Evolutionary conservation across 495 filamentous ascomycete species (phyloP).

Genomic region (Collariella sp.): DNA sequence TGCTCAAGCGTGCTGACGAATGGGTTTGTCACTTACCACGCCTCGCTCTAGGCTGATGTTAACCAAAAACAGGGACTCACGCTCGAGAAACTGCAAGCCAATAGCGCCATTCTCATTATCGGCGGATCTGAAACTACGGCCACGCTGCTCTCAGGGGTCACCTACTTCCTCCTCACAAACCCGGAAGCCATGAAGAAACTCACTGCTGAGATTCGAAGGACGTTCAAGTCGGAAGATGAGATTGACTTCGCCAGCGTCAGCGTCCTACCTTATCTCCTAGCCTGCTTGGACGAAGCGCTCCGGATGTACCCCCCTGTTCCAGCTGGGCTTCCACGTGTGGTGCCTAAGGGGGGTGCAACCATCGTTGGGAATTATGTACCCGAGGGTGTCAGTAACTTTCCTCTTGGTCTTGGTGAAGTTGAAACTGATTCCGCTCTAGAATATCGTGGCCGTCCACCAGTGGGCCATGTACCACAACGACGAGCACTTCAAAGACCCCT

Average conservation of each 20-base stretch:
- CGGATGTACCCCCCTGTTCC: slow-evolving; percentile 52
- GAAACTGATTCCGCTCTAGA: slow-evolving; percentile 28
- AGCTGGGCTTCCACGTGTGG: slow-evolving; percentile 36
- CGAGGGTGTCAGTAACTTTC: slow-evolving; percentile 25
- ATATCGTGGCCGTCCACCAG: slow-evolving; percentile 40
- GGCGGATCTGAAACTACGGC: slow-evolving; percentile 56
- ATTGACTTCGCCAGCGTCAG: slow-evolving; percentile 43
- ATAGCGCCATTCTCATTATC: slow-evolving; percentile 39
- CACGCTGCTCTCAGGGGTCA: slow-evolving; percentile 43
- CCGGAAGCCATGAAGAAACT: slow-evolving; percentile 37
- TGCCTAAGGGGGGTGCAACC: slow-evolving; percentile 37
- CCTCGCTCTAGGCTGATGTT: neutral
- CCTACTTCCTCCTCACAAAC: slow-evolving; percentile 45
- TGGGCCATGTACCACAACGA: slow-evolving; percentile 35
- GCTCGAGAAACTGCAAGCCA: slow-evolving; percentile 33
- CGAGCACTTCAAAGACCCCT: slow-evolving; percentile 28
- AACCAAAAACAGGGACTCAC: slow-evolving; percentile 26
- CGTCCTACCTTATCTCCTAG: slow-evolving; percentile 46
- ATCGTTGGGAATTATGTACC: slow-evolving; percentile 43
- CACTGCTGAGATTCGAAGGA: slow-evolving; percentile 40
- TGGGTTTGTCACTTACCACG: slow-evolving; percentile 23
- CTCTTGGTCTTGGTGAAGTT: neutral
- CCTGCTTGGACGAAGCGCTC: slow-evolving; percentile 49
- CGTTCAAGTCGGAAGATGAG: slow-evolving; percentile 43
- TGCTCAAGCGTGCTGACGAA: slow-evolving; percentile 41